A percentile compares a stretch with the other conserved stretches of the same genome.
phyloP scores from a whole-genome alignment of 1,284 basidiomycete species.

The Austroboletus niveus region DNA sequence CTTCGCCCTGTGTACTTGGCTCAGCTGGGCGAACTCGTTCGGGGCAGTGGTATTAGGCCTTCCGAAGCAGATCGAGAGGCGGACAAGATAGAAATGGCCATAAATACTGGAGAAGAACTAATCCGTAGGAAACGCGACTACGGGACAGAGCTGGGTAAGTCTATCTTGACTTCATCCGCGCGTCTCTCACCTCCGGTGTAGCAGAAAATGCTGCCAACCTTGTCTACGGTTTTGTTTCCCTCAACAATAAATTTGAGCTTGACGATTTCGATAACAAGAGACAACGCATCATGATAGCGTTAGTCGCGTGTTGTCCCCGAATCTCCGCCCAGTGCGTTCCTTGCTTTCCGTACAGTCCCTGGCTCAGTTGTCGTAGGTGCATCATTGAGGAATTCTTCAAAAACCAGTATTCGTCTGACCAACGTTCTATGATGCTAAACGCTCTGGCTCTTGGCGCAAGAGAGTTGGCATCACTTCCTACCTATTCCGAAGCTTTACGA shows the following conservation, averaged over 20 bases:
- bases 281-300: constrained; percentile 73
- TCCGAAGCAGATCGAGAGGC: constrained; percentile 68
- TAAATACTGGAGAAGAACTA: constrained; percentile 76
- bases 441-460: constrained; percentile 83
- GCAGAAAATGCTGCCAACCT: constrained; percentile 90
- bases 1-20: constrained; percentile 78
- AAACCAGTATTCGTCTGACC: constrained; percentile 84
- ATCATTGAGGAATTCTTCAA: constrained; percentile 93
- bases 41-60: constrained; percentile 45
- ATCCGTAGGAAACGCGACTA: constrained; percentile 79
- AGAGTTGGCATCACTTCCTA: constrained; percentile 74
- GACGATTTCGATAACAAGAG: constrained; percentile 77
- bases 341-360: background rate
- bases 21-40: constrained; percentile 73
- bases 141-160: constrained; percentile 80
- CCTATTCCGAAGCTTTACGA: constrained; percentile 42
- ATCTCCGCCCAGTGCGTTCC: constrained; percentile 75
- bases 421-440: constrained; percentile 83
- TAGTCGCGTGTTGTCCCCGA: constrained; percentile 76
- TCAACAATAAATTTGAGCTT: constrained; percentile 85
- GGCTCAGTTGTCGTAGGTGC: constrained; percentile 46
- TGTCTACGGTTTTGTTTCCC: constrained; percentile 65
- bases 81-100: constrained; percentile 73
- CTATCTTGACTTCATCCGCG: background rate
- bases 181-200: constrained; percentile 28